phyloP scores from a whole-genome alignment of 352 stramenopile genomes.

The Phytophthora podocarpi region DNA sequence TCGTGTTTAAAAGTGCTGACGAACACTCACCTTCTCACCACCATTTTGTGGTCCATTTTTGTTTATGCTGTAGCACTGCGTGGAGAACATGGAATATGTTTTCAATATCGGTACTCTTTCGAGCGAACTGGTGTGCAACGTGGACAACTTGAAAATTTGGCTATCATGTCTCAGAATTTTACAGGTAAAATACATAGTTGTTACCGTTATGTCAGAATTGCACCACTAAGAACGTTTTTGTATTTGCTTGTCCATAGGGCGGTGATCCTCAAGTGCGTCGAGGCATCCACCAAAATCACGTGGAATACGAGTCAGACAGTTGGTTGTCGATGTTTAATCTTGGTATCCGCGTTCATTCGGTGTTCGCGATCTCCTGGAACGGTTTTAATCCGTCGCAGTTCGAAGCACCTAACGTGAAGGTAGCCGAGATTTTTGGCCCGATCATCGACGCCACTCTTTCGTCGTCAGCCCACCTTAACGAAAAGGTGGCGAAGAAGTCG shows the following conservation, averaged over 20 bases:
- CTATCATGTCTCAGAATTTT: conserved; percentile 69
- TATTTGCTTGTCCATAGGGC: conserved; percentile 48
- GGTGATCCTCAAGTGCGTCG: conserved; percentile 75
- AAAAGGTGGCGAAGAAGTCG: conserved; percentile 56
- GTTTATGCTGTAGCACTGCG: conserved; percentile 62
- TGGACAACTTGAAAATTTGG: conserved; percentile 73
- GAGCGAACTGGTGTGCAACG: conserved; percentile 78
- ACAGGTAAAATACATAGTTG: conserved; percentile 43
- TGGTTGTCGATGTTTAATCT: conserved; percentile 92
- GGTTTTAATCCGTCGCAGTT: conserved; percentile 57
- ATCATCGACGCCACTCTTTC: conserved; percentile 50
- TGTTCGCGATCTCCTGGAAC: conserved; percentile 83
- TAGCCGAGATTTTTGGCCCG: conserved; percentile 55
- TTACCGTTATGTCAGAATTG: neutral
- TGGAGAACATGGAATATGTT: conserved; percentile 89
- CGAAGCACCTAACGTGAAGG: conserved; percentile 21
- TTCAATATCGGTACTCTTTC: conserved; percentile 82
- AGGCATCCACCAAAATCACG: conserved; percentile 74
- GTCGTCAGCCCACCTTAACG: conserved; percentile 56
- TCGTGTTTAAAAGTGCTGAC: neutral
- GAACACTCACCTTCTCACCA: neutral
- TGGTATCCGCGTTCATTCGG: conserved; percentile 84
- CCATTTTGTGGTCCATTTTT: neutral
- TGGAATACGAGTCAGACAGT: conserved; percentile 89
- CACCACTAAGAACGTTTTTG: conserved; percentile 3